Evolutionary conservation across 2,329 filamentous ascomycete genomes (phyloP), one percentile per base, ranked within the genome.

Genomic region (Aspergillus luchuensis): DNA sequence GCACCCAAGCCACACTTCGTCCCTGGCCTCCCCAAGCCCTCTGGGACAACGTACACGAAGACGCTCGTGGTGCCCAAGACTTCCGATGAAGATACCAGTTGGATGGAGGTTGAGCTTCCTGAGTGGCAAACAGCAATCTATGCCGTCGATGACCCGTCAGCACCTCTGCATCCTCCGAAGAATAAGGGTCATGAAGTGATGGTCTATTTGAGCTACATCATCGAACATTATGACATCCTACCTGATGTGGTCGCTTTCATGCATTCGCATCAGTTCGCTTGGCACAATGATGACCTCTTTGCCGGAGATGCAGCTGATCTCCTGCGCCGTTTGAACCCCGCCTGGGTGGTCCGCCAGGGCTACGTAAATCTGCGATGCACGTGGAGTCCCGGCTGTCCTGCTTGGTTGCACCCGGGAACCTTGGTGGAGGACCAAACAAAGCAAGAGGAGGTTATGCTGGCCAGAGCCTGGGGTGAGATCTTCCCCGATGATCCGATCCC

Each of bases 181-280:
- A 87, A 88, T 64, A 86, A 87, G 69, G 86, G 86, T 47, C 81
- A 85, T 67, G 86, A 89, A 72, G 84, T 84, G 23, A 87, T 88
- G 81, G 78, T 81, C 11, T 88, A 88, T 70, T 77, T 88, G 51
- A 84, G 84, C 47, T 88, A 85, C 72, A 83, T 88, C 62, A 85
- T 88, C 69, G 84, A 88, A 63, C 79, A 86, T 69, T 89, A 88
- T 71, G 76, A 87, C 47, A 73, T 81, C 11, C 79, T 88, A 2
- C 80, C 84, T 2, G 85, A 88, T 65, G 80, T 86, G 19, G 76
- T 82, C 47, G 80, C 87, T 53, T 88, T 88, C 73, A 82, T 85
- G 76, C 86, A 88, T 72, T 80, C 83, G 30, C 82, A 85, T 58
- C 80, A 79, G 64, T 75, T 67, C 48, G 81, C 83, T 36, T 88